Percentiles rank a stretch among this genome's conserved stretches.
Evolutionary conservation across 306 rosid genomes (phyloP).

Genomic region (Heteromeles arbutifolia): DNA sequence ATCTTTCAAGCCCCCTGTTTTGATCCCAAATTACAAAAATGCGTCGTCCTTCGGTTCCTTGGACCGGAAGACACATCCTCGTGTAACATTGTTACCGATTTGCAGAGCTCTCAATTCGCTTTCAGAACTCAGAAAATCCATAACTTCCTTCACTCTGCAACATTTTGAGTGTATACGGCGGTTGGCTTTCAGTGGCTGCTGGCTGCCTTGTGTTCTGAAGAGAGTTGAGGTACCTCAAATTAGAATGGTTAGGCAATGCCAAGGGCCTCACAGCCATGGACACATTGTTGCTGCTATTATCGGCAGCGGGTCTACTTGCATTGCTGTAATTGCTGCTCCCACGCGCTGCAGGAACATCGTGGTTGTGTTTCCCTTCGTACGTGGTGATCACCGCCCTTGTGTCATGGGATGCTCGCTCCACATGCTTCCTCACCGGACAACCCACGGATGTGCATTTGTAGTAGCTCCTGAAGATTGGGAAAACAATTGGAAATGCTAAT

Average conservation of each 20-base stretch:
- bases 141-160: conserved; percentile 9
- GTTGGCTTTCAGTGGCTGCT: conserved; percentile 3
- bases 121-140: conserved; percentile 6
- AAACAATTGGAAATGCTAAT: background rate
- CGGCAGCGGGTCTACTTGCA: conserved; percentile 7
- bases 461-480: conserved; percentile 61
- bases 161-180: conserved; percentile 25
- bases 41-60: background rate
- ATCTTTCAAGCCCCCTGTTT: background rate
- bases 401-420: conserved; percentile 84
- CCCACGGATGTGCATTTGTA: conserved; percentile 80
- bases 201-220: conserved; percentile 11
- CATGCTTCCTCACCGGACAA: conserved; percentile 89
- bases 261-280: conserved; percentile 27
- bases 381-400: conserved; percentile 85
- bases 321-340: conserved; percentile 46
- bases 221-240: conserved; percentile 18
- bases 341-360: conserved; percentile 87
- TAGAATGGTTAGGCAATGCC: conserved; percentile 20
- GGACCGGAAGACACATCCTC: background rate
- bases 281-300: conserved; percentile 3
- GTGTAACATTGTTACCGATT: background rate
- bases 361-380: conserved; percentile 93
- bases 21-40: conserved; percentile 11
- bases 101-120: background rate